These are phyloP conservation scores for Linaria vulgaris DNA, from an alignment of 257 asterid species.

Conservation along the genomic window DNA sequence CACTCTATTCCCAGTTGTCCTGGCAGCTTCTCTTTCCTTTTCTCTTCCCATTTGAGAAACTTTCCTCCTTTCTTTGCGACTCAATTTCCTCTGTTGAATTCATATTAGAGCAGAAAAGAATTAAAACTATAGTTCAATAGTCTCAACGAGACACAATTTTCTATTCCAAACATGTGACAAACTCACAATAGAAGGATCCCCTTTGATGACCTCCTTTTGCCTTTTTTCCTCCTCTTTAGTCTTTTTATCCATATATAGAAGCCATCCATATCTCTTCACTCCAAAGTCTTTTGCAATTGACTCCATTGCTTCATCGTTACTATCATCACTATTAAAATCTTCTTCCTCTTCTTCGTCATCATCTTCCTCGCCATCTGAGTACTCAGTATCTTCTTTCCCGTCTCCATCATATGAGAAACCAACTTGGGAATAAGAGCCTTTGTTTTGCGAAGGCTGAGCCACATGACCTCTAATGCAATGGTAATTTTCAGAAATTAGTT, in stretches of 20 bases:
- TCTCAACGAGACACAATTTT: slow-evolving; percentile 12
- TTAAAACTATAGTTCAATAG: not conserved
- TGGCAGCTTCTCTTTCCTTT: slow-evolving; percentile 85
- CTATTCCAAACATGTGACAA: not conserved
- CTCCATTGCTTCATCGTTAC: slow-evolving; percentile 94
- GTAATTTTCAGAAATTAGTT: slow-evolving; percentile 23
- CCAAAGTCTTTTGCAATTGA: slow-evolving; percentile 94
- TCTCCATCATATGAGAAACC: slow-evolving; percentile 93
- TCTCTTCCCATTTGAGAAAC: slow-evolving; percentile 90
- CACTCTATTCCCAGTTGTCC: slow-evolving; percentile 70
- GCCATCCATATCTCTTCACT: slow-evolving; percentile 97
- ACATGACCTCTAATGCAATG: slow-evolving; percentile 48
- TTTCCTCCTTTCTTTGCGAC: slow-evolving; percentile 96
- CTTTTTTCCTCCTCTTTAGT: slow-evolving; percentile 91
- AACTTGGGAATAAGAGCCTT: slow-evolving; percentile 95
- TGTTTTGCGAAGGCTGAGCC: slow-evolving; percentile 64
- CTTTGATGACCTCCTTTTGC: slow-evolving; percentile 95
- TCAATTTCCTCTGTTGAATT: slow-evolving; percentile 72
- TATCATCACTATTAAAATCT: slow-evolving; percentile 93
- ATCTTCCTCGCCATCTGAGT: slow-evolving; percentile 79
- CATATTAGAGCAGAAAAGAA: slow-evolving; percentile 15
- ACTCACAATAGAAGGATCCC: slow-evolving; percentile 95
- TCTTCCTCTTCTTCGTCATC: slow-evolving; percentile 84
- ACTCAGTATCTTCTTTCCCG: slow-evolving; percentile 58
- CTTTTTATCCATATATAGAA: slow-evolving; percentile 95